phyloP scores from a whole-genome alignment of 2,329 filamentous ascomycete species.

The Xylariaceae sp. region DNA sequence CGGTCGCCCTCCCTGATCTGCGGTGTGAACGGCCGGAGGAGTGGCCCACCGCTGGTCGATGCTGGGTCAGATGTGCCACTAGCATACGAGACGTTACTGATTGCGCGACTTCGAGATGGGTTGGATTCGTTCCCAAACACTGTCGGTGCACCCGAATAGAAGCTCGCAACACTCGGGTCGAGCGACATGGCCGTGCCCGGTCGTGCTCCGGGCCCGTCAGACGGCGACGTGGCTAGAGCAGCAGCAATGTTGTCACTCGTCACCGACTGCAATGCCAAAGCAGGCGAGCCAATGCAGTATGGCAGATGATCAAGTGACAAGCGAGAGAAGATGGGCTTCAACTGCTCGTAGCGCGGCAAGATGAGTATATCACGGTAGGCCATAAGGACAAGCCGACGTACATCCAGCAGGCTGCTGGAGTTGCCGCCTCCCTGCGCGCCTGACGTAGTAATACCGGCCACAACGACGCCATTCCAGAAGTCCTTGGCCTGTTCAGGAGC shows the following conservation, averaged over 20 bases:
- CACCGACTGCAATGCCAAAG: constrained; percentile 48
- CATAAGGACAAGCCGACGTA: constrained; percentile 81
- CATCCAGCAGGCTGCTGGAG: constrained; percentile 61
- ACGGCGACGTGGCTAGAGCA: constrained; percentile 46
- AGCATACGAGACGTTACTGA: constrained; percentile 73
- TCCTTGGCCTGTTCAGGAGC: constrained; percentile 73
- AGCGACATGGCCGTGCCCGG: constrained; percentile 71
- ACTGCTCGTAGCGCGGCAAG: constrained; percentile 77
- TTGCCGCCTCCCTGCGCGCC: constrained; percentile 24
- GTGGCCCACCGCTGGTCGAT: constrained; percentile 36
- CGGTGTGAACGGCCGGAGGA: constrained; percentile 48
- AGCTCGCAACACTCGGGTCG: constrained; percentile 70
- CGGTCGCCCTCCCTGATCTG: constrained; percentile 30
- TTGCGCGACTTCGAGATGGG: constrained; percentile 63
- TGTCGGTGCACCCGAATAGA: constrained; percentile 73
- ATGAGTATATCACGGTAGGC: constrained; percentile 87
- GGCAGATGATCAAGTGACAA: constrained; percentile 75
- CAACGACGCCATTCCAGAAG: constrained; percentile 72
- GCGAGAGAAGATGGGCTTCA: constrained; percentile 86
- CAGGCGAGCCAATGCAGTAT: constrained; percentile 47
- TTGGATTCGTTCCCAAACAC: constrained; percentile 63
- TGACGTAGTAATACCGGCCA: constrained; percentile 37
- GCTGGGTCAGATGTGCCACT: constrained; percentile 41
- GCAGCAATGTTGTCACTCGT: constrained; percentile 43
- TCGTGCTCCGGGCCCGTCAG: constrained; percentile 37